Evolutionary conservation across 2,329 filamentous ascomycete species (phyloP), one percentile per base, ranked within the genome.

Genomic region (Aspergillus unguis): DNA sequence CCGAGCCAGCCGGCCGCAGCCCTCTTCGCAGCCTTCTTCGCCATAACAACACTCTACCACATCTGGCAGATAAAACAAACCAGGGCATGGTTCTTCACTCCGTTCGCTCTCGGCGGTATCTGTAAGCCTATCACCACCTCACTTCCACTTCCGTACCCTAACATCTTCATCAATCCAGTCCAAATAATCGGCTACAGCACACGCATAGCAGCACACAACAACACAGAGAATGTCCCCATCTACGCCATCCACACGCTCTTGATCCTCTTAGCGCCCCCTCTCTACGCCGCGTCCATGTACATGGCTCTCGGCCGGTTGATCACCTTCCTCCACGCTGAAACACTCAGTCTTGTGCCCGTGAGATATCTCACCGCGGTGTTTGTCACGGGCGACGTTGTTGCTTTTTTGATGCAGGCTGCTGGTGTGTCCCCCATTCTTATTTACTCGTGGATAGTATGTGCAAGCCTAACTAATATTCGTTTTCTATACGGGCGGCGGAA

Each of bases 41-140:
- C 27, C 33, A 17, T 38, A 25, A 56, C 54, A 5, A 52, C 61
- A 1, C 38, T 54, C 2, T 23, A 41, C n/a, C 62, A 58, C 36
- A 38, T 38, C 11, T 58, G 51, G 36, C 58, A 61, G 42, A 44
- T 64, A 29, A 29, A 49, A 28, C 49, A 48, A 17, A 48, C 54
- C 33, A 52, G 54, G 42, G 27, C 23, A 33, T 63, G 61, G 57
- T 64, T 61, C 48, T 62, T 61, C 44, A 58, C 48, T 23, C 57
- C 67, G 72, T 77, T 80, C 56, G 68, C 80, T 53, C 58, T 71
- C 3, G 62, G 77, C 9, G 52, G 57, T n/a, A n/a, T 55, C 28
- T 62, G 62, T 64, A 32, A 36, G 60, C 35, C 2, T 6, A 5
- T n/a, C 17, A 9, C 8, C 1, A 9, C 26, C 7, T 27, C 26